phyloP scores from a whole-genome alignment of 1,284 basidiomycete species.

The Sphaerobolus stellatus region DNA sequence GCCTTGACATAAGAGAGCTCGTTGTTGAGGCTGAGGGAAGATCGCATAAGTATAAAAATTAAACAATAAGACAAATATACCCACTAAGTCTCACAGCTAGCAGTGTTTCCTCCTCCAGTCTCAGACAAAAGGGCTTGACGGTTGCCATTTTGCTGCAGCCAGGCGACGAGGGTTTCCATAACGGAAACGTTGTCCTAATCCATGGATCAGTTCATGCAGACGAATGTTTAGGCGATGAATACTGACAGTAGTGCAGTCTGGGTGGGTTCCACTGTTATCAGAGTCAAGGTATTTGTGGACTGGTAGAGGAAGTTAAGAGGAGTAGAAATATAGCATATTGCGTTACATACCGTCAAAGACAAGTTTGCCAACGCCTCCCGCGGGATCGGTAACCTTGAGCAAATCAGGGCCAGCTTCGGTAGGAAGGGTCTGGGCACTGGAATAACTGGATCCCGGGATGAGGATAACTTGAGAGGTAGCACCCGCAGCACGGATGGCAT shows the following conservation, averaged over 20 bases:
- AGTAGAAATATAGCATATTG: not conserved
- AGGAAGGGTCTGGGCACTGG: slow-evolving; percentile 48
- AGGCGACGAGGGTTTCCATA: slow-evolving; percentile 44
- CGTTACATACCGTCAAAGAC: slow-evolving; percentile 49
- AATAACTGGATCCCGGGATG: slow-evolving; percentile 47
- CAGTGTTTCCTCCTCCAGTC: slow-evolving; percentile 56
- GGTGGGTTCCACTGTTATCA: slow-evolving; percentile 56
- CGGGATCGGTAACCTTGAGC: slow-evolving; percentile 54
- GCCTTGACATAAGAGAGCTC: slow-evolving; percentile 49
- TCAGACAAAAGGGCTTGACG: slow-evolving; percentile 58
- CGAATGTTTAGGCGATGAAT: not conserved
- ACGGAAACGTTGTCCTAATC: slow-evolving; percentile 46
- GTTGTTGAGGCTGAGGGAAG: slow-evolving; percentile 34
- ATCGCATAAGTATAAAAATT: not conserved
- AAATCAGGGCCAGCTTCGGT: slow-evolving; percentile 53
- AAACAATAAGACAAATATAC: slow-evolving; percentile 29
- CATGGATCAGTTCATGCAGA: slow-evolving; percentile 1
- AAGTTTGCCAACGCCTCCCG: slow-evolving; percentile 47
- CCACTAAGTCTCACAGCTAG: slow-evolving; percentile 46
- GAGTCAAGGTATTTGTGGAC: slow-evolving; percentile 64
- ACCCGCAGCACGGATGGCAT: slow-evolving; percentile 49
- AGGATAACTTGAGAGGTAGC: slow-evolving; percentile 48
- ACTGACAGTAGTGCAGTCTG: slow-evolving; percentile 45
- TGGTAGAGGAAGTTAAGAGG: slow-evolving; percentile 39
- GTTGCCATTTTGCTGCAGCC: slow-evolving; percentile 48